These are phyloP conservation scores for Aspergillus carbonarius DNA, from an alignment of 2,329 filamentous ascomycete species.

Conservation along the genomic window DNA sequence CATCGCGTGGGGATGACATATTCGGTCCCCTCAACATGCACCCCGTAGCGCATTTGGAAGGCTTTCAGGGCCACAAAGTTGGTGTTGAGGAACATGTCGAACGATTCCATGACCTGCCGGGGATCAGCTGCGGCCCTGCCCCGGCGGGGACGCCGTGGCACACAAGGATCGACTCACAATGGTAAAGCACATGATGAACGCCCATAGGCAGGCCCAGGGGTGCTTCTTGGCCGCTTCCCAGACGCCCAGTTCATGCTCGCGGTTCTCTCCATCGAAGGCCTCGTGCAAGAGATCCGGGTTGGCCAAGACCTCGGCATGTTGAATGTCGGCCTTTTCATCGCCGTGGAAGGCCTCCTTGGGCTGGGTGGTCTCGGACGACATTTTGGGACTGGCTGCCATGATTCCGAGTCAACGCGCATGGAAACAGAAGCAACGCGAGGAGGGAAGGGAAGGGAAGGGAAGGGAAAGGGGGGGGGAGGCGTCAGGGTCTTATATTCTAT, in stretches of 20 bases:
- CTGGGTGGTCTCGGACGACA: conserved; percentile 1
- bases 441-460: too few species aligned
- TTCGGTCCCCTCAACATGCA: conserved; percentile 15
- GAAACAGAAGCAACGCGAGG: background rate
- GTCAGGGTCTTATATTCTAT: background rate
- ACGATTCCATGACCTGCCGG: conserved; percentile 51
- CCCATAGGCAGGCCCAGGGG: conserved; percentile 50
- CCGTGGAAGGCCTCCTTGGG: background rate
- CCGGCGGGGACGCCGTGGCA: too few species aligned
- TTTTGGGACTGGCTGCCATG: background rate
- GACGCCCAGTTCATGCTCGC: conserved; percentile 44
- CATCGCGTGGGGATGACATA: conserved; percentile 43
- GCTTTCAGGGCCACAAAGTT: conserved; percentile 47
- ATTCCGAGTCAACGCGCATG: background rate
- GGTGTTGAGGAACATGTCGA: conserved; percentile 51
- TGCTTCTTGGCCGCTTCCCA: conserved; percentile 42
- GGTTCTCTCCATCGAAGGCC: conserved; percentile 46
- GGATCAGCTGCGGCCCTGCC: background rate
- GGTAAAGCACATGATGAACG: conserved; percentile 52
- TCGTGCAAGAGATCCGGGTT: conserved; percentile 43
- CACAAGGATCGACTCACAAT: conserved; percentile 40
- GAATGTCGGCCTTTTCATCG: conserved; percentile 21
- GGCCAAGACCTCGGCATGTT: conserved; percentile 36
- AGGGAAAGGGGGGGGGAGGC: background rate
- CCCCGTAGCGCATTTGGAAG: conserved; percentile 43